These are phyloP conservation scores for Closterium sp. DNA, from an alignment of 139 green algal genomes.

Conservation along the genomic window DNA sequence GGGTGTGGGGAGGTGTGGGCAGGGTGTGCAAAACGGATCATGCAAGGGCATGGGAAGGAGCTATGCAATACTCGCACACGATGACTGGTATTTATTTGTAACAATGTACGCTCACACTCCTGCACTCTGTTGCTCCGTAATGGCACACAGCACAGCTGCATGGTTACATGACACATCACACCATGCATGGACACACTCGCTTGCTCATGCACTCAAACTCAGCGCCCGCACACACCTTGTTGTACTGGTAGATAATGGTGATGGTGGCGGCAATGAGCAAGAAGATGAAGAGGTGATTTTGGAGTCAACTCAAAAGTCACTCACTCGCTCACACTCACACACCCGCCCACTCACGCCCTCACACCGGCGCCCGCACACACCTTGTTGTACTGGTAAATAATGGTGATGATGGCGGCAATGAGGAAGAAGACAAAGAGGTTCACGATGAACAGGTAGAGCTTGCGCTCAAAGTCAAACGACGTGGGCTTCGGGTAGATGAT, in stretches of 20 bases:
- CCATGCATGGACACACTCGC: too few relatives aligned
- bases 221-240: slow-evolving; percentile 21
- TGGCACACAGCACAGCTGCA: too few relatives aligned
- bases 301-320: too few relatives aligned
- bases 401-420: slow-evolving; percentile 6
- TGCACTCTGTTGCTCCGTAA: too few relatives aligned
- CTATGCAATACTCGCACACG: neutral
- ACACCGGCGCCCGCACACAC: neutral
- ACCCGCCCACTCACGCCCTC: too few relatives aligned
- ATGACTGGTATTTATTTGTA: too few relatives aligned
- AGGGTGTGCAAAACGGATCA: too few relatives aligned
- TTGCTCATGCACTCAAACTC: too few relatives aligned
- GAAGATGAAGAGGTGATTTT: slow-evolving; percentile 31
- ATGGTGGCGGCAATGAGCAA: slow-evolving; percentile 9
- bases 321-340: too few relatives aligned
- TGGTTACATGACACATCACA: too few relatives aligned
- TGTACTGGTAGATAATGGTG: slow-evolving; percentile 29
- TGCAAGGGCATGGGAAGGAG: neutral
- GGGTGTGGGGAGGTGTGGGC: neutral
- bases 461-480: slow-evolving; percentile 35
- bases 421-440: slow-evolving; percentile 32
- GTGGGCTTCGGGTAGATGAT: slow-evolving; percentile 31
- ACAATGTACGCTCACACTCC: too few relatives aligned
- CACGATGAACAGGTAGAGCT: slow-evolving; percentile 31
- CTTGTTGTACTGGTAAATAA: slow-evolving; percentile 33